Conservation (phyloP, 1,284 basidiomycete genomes). For the Pseudozyma flocculosa region DNA sequence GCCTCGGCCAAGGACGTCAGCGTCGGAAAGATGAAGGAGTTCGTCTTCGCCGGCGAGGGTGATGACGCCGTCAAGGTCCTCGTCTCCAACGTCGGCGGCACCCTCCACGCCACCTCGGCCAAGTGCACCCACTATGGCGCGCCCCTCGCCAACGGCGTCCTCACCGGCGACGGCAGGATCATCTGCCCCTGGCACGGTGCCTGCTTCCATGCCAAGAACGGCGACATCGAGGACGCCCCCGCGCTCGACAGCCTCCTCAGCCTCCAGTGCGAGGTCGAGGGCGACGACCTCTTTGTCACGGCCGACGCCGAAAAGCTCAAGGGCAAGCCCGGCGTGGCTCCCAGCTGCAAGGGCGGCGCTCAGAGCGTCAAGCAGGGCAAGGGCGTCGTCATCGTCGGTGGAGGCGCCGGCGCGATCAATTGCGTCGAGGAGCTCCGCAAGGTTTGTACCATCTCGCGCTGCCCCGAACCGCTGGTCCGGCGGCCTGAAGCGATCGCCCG, state of each 20-base stretch:
- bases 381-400: slow-evolving; percentile 80
- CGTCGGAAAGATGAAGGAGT: slow-evolving; percentile 65
- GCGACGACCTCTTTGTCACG: slow-evolving; percentile 76
- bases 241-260: slow-evolving; percentile 80
- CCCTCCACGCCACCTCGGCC: slow-evolving; percentile 70
- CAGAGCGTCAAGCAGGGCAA: slow-evolving; percentile 60
- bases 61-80: slow-evolving; percentile 65
- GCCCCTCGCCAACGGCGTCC: slow-evolving; percentile 75
- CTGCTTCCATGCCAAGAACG: slow-evolving; percentile 73
- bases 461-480: too few relatives aligned
- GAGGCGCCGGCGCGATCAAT: slow-evolving; percentile 78
- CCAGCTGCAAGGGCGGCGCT: slow-evolving; percentile 43
- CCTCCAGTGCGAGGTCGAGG: slow-evolving; percentile 70
- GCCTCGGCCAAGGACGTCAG: slow-evolving; percentile 29
- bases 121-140: slow-evolving; percentile 89
- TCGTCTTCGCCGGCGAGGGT: slow-evolving; percentile 72
- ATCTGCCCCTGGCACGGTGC: slow-evolving; percentile 89
- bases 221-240: slow-evolving; percentile 78
- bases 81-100: slow-evolving; percentile 73
- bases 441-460: slow-evolving; percentile 63
- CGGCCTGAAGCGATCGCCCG: too few relatives aligned
- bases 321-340: slow-evolving; percentile 47
- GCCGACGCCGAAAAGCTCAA: slow-evolving; percentile 70
- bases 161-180: slow-evolving; percentile 75
- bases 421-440: slow-evolving; percentile 80